phyloP scores from a whole-genome alignment of 2,329 filamentous ascomycete species.

The Verticillium longisporum region DNA sequence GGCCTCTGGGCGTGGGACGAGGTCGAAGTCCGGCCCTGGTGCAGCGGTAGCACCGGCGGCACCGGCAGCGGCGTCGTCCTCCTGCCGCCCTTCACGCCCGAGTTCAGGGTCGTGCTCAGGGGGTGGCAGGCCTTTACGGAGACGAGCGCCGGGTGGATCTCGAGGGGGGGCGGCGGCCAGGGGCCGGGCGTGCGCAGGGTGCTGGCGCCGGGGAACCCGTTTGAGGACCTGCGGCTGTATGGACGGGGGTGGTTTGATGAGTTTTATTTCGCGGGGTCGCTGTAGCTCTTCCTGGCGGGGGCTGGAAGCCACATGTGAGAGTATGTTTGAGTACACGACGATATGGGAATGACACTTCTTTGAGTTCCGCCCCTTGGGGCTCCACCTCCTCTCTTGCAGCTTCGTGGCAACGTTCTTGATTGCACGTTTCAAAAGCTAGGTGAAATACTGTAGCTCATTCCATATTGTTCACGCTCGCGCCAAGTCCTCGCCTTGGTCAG shows the following conservation, averaged over 20 bases:
- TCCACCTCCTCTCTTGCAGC: too few species aligned
- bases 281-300: too few species aligned
- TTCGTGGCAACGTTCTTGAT: too few species aligned
- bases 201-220: conserved; percentile 6
- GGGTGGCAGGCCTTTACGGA: conserved; percentile 7
- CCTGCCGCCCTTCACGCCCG: neutral
- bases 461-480: too few species aligned
- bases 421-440: too few species aligned
- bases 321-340: neutral
- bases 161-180: neutral
- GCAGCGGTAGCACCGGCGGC: neutral
- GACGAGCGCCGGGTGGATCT: conserved; percentile 1
- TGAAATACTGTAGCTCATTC: too few species aligned
- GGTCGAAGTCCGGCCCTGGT: neutral
- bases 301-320: neutral
- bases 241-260: conserved; percentile 6
- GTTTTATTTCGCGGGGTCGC: neutral
- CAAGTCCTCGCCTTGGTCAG: neutral
- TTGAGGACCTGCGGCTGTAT: conserved; percentile 11
- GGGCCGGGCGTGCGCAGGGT: conserved; percentile 2
- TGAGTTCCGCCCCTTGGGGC: too few species aligned
- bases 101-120: conserved; percentile 7
- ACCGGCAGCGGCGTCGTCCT: neutral
- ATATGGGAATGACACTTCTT: neutral
- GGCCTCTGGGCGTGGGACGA: conserved; percentile 12